Base-by-base conservation (phyloP, 306 rosid species). In the Geum urbanum region DNA sequence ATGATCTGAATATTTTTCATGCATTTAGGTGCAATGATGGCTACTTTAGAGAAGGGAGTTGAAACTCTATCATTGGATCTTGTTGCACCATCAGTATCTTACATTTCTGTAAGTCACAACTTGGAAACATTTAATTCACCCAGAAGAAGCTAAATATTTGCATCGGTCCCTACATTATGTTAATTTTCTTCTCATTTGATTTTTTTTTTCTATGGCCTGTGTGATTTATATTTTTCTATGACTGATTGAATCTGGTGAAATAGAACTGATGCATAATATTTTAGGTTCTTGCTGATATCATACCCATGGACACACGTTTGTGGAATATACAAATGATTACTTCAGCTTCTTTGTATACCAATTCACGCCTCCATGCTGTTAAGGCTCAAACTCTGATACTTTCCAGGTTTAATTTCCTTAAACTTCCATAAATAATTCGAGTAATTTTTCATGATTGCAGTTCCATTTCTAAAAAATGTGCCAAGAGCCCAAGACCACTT, bases 311-410 rank as follows among this genome's bases (percentile, higher is more conserved):
- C 75, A 84, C 98, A 65, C 83, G 86, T 76, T 24, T 71, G 11
- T 90, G 97, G 98, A 94, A 85, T 80, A 74, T 88, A 49, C 76
- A 81, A 62, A 81, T 90, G 94, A 88, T 94, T 54, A 78, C 71
- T 73, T 81, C 91, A 59, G 96, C 94, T 76, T 90, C 97, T 16
- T 79, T 77, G 7, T 82, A 81, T 84, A 83, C 84, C 73, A 50
- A 78, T 18, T 18, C 97, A 59, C 91, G 86, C 57, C 86, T 94
- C 70, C 83, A 85, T 66, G 91, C 97, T 68, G 72, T 88, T 52
- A 88, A 88, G 81, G 86, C 97, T 73, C 87, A 90, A 82, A 87
- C 86, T 18, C 81, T 92, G 81, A 74, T 90, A 66, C 89, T 92
- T 66, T 81, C 81, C 91, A 90, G 97, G 97, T 92, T 56, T n/a